Base-by-base conservation (phyloP, 805 yeast genomes). In the Metschnikowia reukaufii region DNA sequence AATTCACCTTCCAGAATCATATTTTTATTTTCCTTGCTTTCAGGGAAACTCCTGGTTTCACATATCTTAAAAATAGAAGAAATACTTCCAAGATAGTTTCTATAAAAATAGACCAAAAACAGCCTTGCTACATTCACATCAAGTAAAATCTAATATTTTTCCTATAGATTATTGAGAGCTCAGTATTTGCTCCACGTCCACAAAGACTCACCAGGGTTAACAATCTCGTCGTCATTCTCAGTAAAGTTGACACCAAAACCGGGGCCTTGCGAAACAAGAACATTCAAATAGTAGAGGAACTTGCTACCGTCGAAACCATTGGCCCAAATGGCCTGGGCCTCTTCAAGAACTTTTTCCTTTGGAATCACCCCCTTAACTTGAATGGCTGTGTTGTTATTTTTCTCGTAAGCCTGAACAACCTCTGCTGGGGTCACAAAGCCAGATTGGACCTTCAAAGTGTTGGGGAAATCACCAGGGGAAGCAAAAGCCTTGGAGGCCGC, bases 111-210 rank as follows among this genome's bases (percentile, higher is more conserved):
- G n/a, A n/a, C n/a, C n/a, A n/a, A n/a, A n/a, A n/a, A n/a, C n/a
- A n/a, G n/a, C n/a, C n/a, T n/a, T n/a, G n/a, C n/a, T n/a, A n/a
- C n/a, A n/a, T n/a, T n/a, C n/a, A n/a, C n/a, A n/a, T n/a, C n/a
- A n/a, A n/a, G n/a, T n/a, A n/a, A n/a, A n/a, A 23, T 23, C 9
- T 9, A 9, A 9, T 23, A 9, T 6, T 23, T 23, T 23, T 23
- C 27, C 6, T 7, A 23, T 23, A 7, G 9, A 25, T 25, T 25
- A 9, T 23, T 23, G 27, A 4, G 21, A 12, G 17, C 16, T 18
- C 57, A 62, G 45, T 37, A 71, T 45, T 64, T 67, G 19, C 63
- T 60, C 78, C 79, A 76, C 50, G 66, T 73, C 70, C 73, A 75
- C 23, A 67, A 45, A 1, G 66, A 58, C 56, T 73, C 76, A 21